phyloP scores from a whole-genome alignment of 164 flowering plant genomes.

The Piper longum region DNA sequence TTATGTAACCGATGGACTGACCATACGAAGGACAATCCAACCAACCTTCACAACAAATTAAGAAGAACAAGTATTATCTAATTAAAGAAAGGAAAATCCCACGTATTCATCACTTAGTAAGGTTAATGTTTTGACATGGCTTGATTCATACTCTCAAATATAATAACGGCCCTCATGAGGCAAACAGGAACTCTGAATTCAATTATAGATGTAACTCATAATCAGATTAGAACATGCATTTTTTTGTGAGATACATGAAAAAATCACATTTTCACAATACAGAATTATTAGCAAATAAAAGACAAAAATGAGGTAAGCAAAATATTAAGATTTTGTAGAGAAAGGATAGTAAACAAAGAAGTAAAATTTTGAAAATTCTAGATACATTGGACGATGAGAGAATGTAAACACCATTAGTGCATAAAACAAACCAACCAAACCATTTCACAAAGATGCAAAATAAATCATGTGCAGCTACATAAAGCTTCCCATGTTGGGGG shows the following conservation, averaged over 20 bases:
- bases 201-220: no score
- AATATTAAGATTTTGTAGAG: not conserved
- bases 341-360: no score
- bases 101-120: not conserved
- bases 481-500: no score
- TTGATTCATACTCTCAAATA: no score
- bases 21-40: constrained; percentile 78
- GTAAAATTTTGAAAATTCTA: no score
- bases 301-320: not conserved
- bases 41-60: constrained; percentile 40
- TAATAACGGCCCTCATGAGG: not conserved
- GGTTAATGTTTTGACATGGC: no score
- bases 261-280: not conserved
- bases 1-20: constrained; percentile 36
- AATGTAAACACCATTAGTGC: no score
- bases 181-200: not conserved
- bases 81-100: not conserved
- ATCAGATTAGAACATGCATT: not conserved
- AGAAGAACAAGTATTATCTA: not conserved
- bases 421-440: no score
- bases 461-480: no score
- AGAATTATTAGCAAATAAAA: not conserved
- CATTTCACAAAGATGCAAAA: no score
- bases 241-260: not conserved
- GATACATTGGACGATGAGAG: no score